phyloP scores from a whole-genome alignment of 306 rosid genomes.

The Pterocarpus santalinus region DNA sequence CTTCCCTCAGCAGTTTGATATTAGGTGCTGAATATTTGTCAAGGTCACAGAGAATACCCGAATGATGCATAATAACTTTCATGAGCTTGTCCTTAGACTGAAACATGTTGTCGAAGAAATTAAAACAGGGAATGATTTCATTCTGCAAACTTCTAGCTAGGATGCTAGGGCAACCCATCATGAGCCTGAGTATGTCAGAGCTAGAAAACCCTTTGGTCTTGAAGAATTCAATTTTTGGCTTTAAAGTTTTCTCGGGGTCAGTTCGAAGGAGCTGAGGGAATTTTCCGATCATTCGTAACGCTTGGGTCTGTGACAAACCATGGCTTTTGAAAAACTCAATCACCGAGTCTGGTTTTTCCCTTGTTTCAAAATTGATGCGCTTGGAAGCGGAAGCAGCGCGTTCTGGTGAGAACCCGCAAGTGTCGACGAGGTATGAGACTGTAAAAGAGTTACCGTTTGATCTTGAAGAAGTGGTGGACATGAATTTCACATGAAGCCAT shows the following conservation, averaged over 20 bases:
- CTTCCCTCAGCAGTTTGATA: background rate
- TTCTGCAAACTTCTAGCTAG: background rate
- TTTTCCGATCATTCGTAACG: too few relatives aligned
- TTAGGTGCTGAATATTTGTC: background rate
- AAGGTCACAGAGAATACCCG: background rate
- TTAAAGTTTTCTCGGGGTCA: background rate
- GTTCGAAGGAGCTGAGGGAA: background rate
- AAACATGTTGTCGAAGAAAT: too few relatives aligned
- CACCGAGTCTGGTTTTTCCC: constrained; percentile 12
- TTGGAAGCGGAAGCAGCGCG: constrained; percentile 10
- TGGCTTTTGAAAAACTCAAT: background rate
- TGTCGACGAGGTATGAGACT: constrained; percentile 17
- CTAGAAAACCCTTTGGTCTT: background rate
- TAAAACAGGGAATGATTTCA: background rate
- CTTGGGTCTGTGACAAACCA: background rate
- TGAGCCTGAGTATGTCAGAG: background rate
- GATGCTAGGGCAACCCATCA: background rate
- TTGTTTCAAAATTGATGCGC: background rate
- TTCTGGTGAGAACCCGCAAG: constrained; percentile 20
- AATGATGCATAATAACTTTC: too few relatives aligned
- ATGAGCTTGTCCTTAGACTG: background rate
- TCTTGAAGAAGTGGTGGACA: background rate
- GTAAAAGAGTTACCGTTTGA: background rate
- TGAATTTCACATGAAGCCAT: background rate
- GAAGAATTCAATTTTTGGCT: background rate